Evolutionary conservation across 768 basidiomycete species (phyloP).

Genomic region (Exidia glandulosa): DNA sequence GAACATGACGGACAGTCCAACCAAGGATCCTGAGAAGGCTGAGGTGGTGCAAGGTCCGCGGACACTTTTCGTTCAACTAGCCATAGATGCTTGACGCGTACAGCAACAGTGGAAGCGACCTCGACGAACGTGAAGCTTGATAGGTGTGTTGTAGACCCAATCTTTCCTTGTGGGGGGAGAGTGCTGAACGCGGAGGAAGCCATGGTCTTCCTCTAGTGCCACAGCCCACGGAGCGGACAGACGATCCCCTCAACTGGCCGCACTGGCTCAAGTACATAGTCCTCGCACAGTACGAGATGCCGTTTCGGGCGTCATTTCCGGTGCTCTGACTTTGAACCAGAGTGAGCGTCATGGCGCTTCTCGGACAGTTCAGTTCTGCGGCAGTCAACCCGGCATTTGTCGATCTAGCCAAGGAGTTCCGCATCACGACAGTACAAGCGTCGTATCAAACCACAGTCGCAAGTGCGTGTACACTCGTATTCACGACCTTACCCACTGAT

Average conservation of each 20-base stretch:
- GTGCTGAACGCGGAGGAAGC: slow-evolving; percentile 22
- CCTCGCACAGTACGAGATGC: background rate
- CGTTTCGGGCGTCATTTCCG: slow-evolving; percentile 1
- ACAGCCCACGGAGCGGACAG: slow-evolving; percentile 28
- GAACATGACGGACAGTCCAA: no score
- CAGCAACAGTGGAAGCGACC: background rate
- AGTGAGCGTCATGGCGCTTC: slow-evolving; percentile 24
- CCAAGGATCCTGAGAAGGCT: background rate
- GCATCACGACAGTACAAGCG: slow-evolving; percentile 24
- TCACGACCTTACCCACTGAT: no score
- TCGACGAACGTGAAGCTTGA: background rate
- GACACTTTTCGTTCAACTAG: background rate
- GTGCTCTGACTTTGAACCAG: slow-evolving; percentile 16
- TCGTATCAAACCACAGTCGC: slow-evolving; percentile 27
- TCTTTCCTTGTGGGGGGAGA: slow-evolving; percentile 24
- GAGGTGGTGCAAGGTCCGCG: background rate
- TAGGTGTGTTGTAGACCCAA: background rate
- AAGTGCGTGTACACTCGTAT: slow-evolving; percentile 17
- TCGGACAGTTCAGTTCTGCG: slow-evolving; percentile 28
- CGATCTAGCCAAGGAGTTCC: slow-evolving; percentile 26
- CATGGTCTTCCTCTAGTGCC: slow-evolving; percentile 30
- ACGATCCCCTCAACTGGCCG: slow-evolving; percentile 34
- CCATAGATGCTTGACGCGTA: background rate
- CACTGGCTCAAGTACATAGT: slow-evolving; percentile 4
- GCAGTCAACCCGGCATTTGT: slow-evolving; percentile 30